A percentile compares a stretch with the other conserved stretches of the same genome.
Evolutionary conservation across 2,329 filamentous ascomycete species (phyloP).

Genomic region (Calonectria naviculata): DNA sequence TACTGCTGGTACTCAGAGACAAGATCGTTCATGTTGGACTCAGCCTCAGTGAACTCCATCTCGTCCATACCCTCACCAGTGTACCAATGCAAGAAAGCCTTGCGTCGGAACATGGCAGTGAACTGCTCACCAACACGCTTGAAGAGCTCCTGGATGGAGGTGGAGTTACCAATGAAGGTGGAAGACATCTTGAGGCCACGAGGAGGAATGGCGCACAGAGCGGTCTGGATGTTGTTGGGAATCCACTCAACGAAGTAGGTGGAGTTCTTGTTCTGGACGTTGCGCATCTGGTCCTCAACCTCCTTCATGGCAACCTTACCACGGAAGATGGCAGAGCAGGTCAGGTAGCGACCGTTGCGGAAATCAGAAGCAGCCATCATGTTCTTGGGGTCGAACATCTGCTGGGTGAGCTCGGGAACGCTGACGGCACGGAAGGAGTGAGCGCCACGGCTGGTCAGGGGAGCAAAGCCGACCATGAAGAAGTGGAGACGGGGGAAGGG

Average conservation of each 20-base stretch:
- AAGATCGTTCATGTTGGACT: constrained; percentile 99
- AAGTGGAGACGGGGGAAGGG: constrained; percentile 99
- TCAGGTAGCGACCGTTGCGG: constrained; percentile 99
- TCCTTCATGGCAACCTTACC: constrained; percentile 99
- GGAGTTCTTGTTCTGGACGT: constrained; percentile 99
- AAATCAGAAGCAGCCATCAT: constrained; percentile 99
- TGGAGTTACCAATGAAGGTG: constrained; percentile 98
- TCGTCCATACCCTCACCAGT: constrained; percentile 99
- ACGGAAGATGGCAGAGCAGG: constrained; percentile 99
- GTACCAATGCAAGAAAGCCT: constrained; percentile 99
- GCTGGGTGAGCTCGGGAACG: constrained; percentile 98
- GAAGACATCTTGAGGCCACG: constrained; percentile 98
- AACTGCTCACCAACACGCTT: constrained; percentile 99
- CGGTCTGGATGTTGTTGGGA: constrained; percentile 99
- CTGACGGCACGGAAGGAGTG: constrained; percentile 97
- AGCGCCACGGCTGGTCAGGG: constrained; percentile 86
- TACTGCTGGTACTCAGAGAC: constrained; percentile 99
- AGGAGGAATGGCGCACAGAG: constrained; percentile 97
- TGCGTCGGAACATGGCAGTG: constrained; percentile 99
- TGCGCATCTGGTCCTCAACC: constrained; percentile 99
- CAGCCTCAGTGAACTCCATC: constrained; percentile 99
- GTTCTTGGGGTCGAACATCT: constrained; percentile 99
- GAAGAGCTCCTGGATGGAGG: constrained; percentile 99
- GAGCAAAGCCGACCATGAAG: constrained; percentile 99
- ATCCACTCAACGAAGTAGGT: constrained; percentile 99